A percentile compares a stretch with the other conserved stretches of the same genome.
Evolutionary conservation across 441 rosid species (phyloP).

Genomic region (Eugenia klotzschiana): DNA sequence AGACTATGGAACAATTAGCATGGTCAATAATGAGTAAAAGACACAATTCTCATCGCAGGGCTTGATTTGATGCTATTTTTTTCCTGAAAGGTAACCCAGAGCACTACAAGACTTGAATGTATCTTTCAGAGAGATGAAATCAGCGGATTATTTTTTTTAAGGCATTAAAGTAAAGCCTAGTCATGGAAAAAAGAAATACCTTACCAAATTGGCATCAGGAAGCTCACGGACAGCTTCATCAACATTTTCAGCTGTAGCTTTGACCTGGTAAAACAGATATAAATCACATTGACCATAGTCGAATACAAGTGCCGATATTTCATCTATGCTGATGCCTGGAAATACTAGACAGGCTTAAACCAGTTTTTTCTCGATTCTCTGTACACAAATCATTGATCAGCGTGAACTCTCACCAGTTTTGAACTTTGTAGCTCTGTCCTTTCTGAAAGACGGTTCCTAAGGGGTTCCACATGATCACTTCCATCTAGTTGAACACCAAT

Average conservation of each 20-base stretch:
- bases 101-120: background rate
- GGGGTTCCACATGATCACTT: slow-evolving; percentile 83
- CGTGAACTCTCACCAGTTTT: slow-evolving; percentile 34
- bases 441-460: slow-evolving; percentile 70
- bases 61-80: background rate
- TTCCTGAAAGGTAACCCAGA: background rate
- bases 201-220: slow-evolving; percentile 95
- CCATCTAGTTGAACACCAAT: slow-evolving; percentile 98
- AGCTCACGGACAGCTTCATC: slow-evolving; percentile 92
- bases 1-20: background rate
- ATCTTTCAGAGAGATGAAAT: background rate
- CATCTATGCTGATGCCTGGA: background rate
- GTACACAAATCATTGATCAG: background rate
- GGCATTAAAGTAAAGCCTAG: background rate
- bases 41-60: background rate
- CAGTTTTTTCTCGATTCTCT: background rate
- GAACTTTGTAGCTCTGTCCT: slow-evolving; percentile 53
- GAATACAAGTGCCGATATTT: background rate
- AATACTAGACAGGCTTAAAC: background rate
- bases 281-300: background rate
- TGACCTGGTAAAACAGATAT: slow-evolving; percentile 36
- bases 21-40: background rate
- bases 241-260: slow-evolving; percentile 88
- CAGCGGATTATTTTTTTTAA: background rate
- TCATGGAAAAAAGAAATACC: slow-evolving; percentile 33